These are phyloP conservation scores for Pichia rugopelliculosa DNA, from an alignment of 805 yeast species.

Conservation along the genomic window DNA sequence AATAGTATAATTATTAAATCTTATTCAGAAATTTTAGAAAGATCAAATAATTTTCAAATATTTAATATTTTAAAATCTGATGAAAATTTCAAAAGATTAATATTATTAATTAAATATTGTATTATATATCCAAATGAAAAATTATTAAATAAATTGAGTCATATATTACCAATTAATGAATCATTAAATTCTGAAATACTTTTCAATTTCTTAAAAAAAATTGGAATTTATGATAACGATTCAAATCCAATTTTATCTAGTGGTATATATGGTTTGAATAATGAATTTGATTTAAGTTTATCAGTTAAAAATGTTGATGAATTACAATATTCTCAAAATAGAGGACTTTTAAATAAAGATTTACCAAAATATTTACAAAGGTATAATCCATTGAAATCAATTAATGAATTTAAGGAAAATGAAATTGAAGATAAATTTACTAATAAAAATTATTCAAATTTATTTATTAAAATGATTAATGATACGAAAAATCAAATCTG, in stretches of 20 bases:
- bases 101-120: constrained; percentile 23
- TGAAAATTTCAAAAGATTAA: constrained; percentile 15
- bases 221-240: constrained; percentile 12
- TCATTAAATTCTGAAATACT: constrained; percentile 10
- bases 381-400: constrained; percentile 2
- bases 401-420: not conserved
- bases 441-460: constrained; percentile 3
- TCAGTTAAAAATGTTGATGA: constrained; percentile 1
- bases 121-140: constrained; percentile 28
- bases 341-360: not conserved
- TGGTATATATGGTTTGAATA: constrained; percentile 18
- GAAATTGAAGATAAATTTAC: not conserved
- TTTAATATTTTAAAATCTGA: constrained; percentile 13
- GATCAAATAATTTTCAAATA: constrained; percentile 13
- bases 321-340: constrained; percentile 6
- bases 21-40: constrained; percentile 15
- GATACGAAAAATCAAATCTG: constrained; percentile 1
- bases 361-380: constrained; percentile 4
- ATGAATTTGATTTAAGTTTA: constrained; percentile 3
- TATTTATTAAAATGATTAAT: constrained; percentile 2
- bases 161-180: constrained; percentile 8
- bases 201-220: constrained; percentile 11
- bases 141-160: constrained; percentile 14
- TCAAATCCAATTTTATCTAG: constrained; percentile 24
- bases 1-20: constrained; percentile 5